Percentiles rank a stretch among this genome's conserved stretches.
phyloP scores from a whole-genome alignment of 2,329 filamentous ascomycete genomes.

The Alternaria postmessia region DNA sequence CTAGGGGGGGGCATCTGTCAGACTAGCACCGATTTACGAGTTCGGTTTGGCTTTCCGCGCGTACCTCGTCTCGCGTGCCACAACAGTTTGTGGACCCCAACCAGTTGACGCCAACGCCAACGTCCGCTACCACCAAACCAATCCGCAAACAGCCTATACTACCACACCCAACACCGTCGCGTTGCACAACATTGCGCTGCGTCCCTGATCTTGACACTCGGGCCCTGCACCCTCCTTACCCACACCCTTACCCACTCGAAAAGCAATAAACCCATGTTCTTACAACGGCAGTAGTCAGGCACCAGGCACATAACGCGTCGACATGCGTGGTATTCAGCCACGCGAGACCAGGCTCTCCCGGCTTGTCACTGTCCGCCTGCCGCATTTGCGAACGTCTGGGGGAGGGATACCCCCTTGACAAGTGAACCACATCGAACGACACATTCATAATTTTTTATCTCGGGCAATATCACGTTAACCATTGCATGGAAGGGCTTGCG shows the following conservation, averaged over 20 bases:
- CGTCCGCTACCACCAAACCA: not conserved
- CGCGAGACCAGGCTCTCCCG: constrained; percentile 16
- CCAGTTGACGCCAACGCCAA: not conserved
- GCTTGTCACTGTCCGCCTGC: constrained; percentile 12
- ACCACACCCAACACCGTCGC: not conserved
- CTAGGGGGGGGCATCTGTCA: not conserved
- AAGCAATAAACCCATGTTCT: constrained; percentile 3
- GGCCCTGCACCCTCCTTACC: not conserved
- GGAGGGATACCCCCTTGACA: constrained; percentile 2
- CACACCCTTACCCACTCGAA: not conserved
- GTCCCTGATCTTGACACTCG: not conserved
- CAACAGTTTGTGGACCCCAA: not conserved
- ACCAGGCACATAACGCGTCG: constrained; percentile 2
- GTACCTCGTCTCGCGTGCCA: constrained; percentile 4
- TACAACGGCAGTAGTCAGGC: not conserved
- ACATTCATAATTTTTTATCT: not conserved
- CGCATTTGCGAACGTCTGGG: constrained; percentile 7
- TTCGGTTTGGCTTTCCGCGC: not conserved
- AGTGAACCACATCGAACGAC: not conserved
- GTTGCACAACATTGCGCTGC: constrained; percentile 4
- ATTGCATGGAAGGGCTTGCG: constrained; percentile 3
- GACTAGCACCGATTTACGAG: not conserved
- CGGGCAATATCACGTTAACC: constrained; percentile 2
- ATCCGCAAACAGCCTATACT: not conserved
- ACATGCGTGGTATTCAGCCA: constrained; percentile 5